Evolutionary conservation across 148 eudicot genomes (phyloP), one percentile per base, ranked within the genome.

Genomic region (Amaranthus cruentus): DNA sequence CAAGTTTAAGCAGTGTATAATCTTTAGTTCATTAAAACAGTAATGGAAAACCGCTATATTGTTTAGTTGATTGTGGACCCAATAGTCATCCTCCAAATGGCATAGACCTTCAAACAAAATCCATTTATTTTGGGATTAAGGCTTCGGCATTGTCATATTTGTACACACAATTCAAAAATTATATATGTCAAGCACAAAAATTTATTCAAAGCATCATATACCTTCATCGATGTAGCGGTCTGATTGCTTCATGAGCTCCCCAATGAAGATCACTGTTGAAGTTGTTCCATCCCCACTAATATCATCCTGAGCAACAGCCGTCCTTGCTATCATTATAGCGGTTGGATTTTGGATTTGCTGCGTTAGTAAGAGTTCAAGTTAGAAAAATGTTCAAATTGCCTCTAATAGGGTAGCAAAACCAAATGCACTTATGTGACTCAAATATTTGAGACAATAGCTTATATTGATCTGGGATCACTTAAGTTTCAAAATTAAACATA

Each of bases 281-380:
- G 97, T 95, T 13, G 98, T 95, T 62, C 98, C 98, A 75, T 95
- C 98, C 65, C 98, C 98, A 77, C 93, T 95, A 56, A 87, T 88
- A 81, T 95, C 98, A 87, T 95, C 98, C 81, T 95, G 98, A 43
- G 98, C 98, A 82, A 95, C 98, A 81, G 98, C 98, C 54, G 98
- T 95, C 77, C 98, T 88, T 75, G 98, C 98, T 72, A 95, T 95
- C 98, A 95, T 95, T 46, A 95, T 88, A 65, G 97, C 98, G 68
- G 98, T 95, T 21, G 98, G 98, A 71, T 88, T 95, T 84, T 95
- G 98, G 51, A 95, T 95, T 95, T 95, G 98, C 98, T 95, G 86
- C 79, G 81, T 62, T 55, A 53, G 71, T 14, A 65, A 51, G 67
- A 21, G 73, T 54, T 65, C 48, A 55, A 52, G 71, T 63, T 47